Base-by-base conservation (phyloP, 139 green algal species). In the Picochlorum sp. region DNA sequence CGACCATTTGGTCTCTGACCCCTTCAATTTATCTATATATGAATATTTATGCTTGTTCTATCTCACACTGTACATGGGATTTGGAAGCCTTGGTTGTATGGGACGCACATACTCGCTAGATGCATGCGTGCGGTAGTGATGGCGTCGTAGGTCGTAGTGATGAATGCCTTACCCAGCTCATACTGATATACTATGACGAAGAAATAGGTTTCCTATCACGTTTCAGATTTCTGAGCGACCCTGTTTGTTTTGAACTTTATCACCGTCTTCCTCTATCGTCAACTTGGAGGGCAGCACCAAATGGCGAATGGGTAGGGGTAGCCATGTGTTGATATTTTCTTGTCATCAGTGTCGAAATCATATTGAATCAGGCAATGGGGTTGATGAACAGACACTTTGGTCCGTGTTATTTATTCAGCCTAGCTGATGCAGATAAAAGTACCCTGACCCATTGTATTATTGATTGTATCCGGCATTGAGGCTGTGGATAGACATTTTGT, bases 361-460 rank as follows among this genome's bases (percentile, higher is more conserved):
- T 44, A 12, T 12, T 41, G 35, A 9, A n/a, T 9, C 35, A 9
- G 14, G 24, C 25, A 57, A 43, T 62, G 59, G 66, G 52, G 10
- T 4, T 30, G 52, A 59, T 68, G 66, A 74, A 13, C 36, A 63
- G 74, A 86, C 67, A 50, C 50, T 67, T 76, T 85, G 80, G 74
- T 86, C 74, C 82, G 82, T 89, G 82, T 89, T 89, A 74, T 77
- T 69, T 68, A 89, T 61, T 58, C 59, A 81, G 66, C 61, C 50
- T 32, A 32, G 62, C 72, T 81, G 47, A 69, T 87, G 81, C 65
- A 59, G 74, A 80, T 51, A 81, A 73, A 44, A 39, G 33, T 64
- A 53, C 26, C 47, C 49, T 47, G 31, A 58, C 39, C 28, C 66
- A 47, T n/a, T 47, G 18, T 47, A 16, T 24, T n/a, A 47, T 47